Percentiles rank a stretch among this genome's conserved stretches.
These are phyloP conservation scores for Fagopyrum homotropicum DNA, from an alignment of 148 eudicot genomes.

Conservation along the genomic window DNA sequence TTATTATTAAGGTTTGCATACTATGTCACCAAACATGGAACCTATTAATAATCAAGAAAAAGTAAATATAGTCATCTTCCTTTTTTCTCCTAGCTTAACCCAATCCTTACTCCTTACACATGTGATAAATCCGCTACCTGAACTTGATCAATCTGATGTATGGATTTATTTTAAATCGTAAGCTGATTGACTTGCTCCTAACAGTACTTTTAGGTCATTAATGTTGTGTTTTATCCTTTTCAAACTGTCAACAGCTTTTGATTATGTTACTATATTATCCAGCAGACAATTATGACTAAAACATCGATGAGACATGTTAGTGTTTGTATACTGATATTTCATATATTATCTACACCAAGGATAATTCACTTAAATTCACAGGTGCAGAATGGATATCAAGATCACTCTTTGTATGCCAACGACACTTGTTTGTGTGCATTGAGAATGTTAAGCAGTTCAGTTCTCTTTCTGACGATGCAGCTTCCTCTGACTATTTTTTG, in stretches of 20 bases:
- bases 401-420: constrained; percentile 49
- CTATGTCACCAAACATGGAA: neutral
- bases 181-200: neutral
- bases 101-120: neutral
- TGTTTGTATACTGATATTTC: neutral
- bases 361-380: constrained; percentile 18
- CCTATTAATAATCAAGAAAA: neutral
- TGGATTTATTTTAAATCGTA: neutral
- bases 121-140: neutral
- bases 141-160: neutral
- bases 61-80: neutral
- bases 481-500: constrained; percentile 32
- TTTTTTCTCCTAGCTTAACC: neutral
- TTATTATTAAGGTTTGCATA: neutral
- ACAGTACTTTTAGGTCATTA: neutral
- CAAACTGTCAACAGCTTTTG: neutral
- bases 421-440: constrained; percentile 49
- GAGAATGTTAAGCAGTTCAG: constrained; percentile 49
- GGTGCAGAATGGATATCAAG: constrained; percentile 45
- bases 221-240: neutral
- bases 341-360: neutral
- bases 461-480: constrained; percentile 21
- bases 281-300: neutral
- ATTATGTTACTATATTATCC: neutral
- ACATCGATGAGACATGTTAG: neutral